Evolutionary conservation across 495 filamentous ascomycete species (phyloP).

Genomic region (Aspergillus wentii): DNA sequence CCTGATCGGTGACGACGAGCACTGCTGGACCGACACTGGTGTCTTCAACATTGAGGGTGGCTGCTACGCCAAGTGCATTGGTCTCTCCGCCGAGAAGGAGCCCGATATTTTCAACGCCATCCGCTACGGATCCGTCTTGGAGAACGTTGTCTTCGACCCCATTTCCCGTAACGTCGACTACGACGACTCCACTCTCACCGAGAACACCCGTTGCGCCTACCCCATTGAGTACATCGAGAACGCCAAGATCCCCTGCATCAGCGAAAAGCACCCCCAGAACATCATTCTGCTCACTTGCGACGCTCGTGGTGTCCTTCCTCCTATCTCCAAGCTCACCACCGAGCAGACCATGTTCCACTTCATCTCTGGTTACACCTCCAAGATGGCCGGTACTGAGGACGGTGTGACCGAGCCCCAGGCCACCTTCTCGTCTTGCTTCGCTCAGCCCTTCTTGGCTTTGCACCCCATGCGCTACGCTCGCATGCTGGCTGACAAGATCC

Average conservation of each 20-base stretch:
- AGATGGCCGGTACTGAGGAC: slow-evolving; percentile 99
- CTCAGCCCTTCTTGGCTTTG: slow-evolving; percentile 96
- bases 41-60: slow-evolving; percentile 99
- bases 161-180: slow-evolving; percentile 88
- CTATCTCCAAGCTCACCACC: slow-evolving; percentile 93
- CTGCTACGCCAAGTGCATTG: slow-evolving; percentile 98
- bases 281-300: slow-evolving; percentile 98
- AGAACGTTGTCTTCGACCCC: slow-evolving; percentile 97
- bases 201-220: slow-evolving; percentile 97
- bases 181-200: slow-evolving; percentile 89
- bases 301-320: slow-evolving; percentile 92
- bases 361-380: slow-evolving; percentile 98
- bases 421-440: slow-evolving; percentile 99
- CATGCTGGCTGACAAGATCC: slow-evolving; percentile 98
- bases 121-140: slow-evolving; percentile 92
- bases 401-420: slow-evolving; percentile 95
- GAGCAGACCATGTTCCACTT: slow-evolving; percentile 99
- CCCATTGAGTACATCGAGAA: slow-evolving; percentile 98
- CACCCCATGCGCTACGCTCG: slow-evolving; percentile 98
- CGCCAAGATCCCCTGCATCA: slow-evolving; percentile 95
- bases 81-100: slow-evolving; percentile 96
- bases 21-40: slow-evolving; percentile 96
- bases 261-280: slow-evolving; percentile 85
- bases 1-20: slow-evolving; percentile 97
- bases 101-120: slow-evolving; percentile 98